These are phyloP conservation scores for Trypanosoma avium DNA, from an alignment of 208 protist species.

Conservation along the genomic window DNA sequence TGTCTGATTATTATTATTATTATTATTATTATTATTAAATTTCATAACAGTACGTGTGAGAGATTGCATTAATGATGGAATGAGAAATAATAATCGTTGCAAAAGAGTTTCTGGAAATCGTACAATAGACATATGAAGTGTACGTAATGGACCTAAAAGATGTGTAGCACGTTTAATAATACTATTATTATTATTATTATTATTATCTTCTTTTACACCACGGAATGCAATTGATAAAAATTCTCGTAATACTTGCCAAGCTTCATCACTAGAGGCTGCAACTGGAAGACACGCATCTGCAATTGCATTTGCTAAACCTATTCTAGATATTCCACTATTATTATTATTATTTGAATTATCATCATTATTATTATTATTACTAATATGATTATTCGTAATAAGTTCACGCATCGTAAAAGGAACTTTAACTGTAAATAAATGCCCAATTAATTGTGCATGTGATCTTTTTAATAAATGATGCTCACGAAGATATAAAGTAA, in stretches of 20 bases:
- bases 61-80: slow-evolving; percentile 22
- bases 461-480: slow-evolving; percentile 23
- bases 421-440: slow-evolving; percentile 55
- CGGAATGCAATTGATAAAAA: slow-evolving; percentile 39
- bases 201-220: not conserved
- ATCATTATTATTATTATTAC: not conserved
- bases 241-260: slow-evolving; percentile 50
- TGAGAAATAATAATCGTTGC: slow-evolving; percentile 25
- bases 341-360: not conserved
- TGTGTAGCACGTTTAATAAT: not conserved
- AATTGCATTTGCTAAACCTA: slow-evolving; percentile 51
- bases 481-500: slow-evolving; percentile 46
- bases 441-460: slow-evolving; percentile 37
- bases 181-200: not conserved
- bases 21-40: slow-evolving; percentile 8
- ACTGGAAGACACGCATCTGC: slow-evolving; percentile 41
- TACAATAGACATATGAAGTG: slow-evolving; percentile 14
- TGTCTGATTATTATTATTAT: slow-evolving; percentile 1
- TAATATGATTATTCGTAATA: not conserved
- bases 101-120: slow-evolving; percentile 16
- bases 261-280: slow-evolving; percentile 47
- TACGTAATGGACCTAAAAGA: slow-evolving; percentile 14
- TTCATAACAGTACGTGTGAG: slow-evolving; percentile 14
- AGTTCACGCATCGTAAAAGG: slow-evolving; percentile 71
- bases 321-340: not conserved